Percentiles rank a stretch among this genome's conserved stretches.
Evolutionary conservation across 208 protist genomes (phyloP).

Genomic region (Trypanosomatidae sp.): DNA sequence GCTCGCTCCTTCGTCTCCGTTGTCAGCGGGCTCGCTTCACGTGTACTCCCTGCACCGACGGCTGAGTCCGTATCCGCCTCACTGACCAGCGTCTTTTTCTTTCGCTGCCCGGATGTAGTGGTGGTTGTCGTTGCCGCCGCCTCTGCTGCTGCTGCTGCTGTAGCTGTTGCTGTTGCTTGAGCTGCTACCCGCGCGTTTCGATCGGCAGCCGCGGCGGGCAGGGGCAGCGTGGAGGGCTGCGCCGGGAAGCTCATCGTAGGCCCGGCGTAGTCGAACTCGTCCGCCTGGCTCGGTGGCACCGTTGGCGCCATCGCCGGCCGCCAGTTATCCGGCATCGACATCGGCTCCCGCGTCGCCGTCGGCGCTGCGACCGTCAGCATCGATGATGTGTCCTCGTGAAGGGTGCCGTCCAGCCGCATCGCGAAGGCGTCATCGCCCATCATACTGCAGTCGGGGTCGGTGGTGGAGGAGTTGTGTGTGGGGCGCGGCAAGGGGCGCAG

Average conservation of each 20-base stretch:
- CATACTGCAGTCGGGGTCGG: constrained; percentile 12
- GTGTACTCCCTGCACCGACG: background rate
- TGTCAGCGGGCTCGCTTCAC: background rate
- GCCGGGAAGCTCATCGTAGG: background rate
- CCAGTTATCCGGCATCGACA: constrained; percentile 31
- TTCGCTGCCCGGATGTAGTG: background rate
- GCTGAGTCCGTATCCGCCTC: background rate
- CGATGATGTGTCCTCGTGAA: constrained; percentile 6
- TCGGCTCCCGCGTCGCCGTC: constrained; percentile 4
- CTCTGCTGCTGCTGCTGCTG: too few relatives aligned
- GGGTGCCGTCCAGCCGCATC: constrained; percentile 1
- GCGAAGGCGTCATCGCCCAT: background rate
- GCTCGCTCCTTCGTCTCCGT: background rate
- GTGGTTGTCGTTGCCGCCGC: background rate
- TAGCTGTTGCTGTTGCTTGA: too few relatives aligned
- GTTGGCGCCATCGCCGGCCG: constrained; percentile 21
- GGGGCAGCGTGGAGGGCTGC: background rate
- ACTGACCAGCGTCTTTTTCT: background rate
- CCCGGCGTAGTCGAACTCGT: background rate
- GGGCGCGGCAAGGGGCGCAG: constrained; percentile 14
- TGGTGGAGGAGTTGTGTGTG: constrained; percentile 2
- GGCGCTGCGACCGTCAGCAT: background rate
- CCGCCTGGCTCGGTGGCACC: constrained; percentile 27
- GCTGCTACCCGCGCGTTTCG: too few relatives aligned
- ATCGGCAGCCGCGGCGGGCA: background rate